These are phyloP conservation scores for Arctostaphylos glauca DNA, from an alignment of 148 eudicot genomes.

Conservation along the genomic window DNA sequence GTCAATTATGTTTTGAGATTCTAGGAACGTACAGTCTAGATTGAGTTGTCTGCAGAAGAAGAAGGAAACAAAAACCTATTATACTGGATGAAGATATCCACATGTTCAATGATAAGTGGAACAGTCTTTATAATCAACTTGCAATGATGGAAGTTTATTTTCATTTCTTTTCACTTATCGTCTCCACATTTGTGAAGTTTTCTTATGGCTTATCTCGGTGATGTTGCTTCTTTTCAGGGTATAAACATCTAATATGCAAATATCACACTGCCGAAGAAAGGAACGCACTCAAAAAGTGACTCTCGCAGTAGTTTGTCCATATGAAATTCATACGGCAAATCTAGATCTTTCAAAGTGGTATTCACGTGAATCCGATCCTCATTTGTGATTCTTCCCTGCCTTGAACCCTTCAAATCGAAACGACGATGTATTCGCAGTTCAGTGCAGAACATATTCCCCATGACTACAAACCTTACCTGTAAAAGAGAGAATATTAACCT, in stretches of 20 bases:
- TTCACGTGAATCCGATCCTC: constrained; percentile 54
- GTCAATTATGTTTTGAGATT: constrained; percentile 80
- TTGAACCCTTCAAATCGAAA: constrained; percentile 90
- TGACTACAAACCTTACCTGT: constrained; percentile 91
- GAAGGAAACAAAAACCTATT: constrained; percentile 1
- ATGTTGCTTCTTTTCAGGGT: not conserved
- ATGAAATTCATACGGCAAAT: constrained; percentile 70
- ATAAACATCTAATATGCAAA: not conserved
- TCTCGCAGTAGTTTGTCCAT: constrained; percentile 85
- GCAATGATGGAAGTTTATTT: not conserved
- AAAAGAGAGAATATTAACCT: constrained; percentile 17
- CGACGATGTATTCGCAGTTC: constrained; percentile 88
- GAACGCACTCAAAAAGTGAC: constrained; percentile 64
- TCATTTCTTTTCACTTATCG: not conserved
- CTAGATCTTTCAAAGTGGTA: constrained; percentile 84
- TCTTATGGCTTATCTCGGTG: not conserved
- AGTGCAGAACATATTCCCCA: constrained; percentile 97
- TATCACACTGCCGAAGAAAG: not conserved
- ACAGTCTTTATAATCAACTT: not conserved
- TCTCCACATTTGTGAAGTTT: not conserved
- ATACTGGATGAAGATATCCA: not conserved
- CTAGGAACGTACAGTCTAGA: constrained; percentile 73
- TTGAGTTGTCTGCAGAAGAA: constrained; percentile 67
- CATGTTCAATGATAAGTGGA: not conserved
- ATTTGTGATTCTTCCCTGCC: constrained; percentile 68